Conservation (phyloP, 179 eudicot genomes). For the Camellia oleifera region DNA sequence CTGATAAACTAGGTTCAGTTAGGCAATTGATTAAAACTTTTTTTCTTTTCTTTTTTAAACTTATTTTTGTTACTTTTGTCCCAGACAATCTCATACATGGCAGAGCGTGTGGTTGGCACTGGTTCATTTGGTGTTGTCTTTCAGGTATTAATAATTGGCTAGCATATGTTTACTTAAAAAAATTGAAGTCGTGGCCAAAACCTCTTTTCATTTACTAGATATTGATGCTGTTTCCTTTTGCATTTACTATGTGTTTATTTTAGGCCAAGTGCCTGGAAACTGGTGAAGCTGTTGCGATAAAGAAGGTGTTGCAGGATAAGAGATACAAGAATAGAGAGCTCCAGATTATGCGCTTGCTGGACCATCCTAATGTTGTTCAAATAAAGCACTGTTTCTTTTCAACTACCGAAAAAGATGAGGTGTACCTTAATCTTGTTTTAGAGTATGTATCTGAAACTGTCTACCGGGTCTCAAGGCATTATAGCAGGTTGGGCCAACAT, state of each 20-base stretch:
- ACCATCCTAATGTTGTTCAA: conserved; percentile 77
- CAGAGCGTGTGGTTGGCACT: conserved; percentile 94
- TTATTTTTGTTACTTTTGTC: conserved; percentile 8
- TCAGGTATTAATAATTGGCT: conserved; percentile 50
- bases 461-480: conserved; percentile 66
- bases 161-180: not conserved
- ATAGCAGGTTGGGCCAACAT: conserved; percentile 56
- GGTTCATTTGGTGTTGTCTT: conserved; percentile 95
- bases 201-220: not conserved
- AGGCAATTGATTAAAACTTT: conserved; percentile 1
- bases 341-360: conserved; percentile 76
- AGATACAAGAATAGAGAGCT: conserved; percentile 95
- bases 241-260: not conserved
- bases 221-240: conserved; percentile 9
- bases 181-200: not conserved
- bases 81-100: conserved; percentile 86
- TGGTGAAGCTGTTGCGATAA: conserved; percentile 88
- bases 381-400: conserved; percentile 80
- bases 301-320: conserved; percentile 90
- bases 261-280: conserved; percentile 91
- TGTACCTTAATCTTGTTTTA: conserved; percentile 80
- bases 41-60: conserved; percentile 10
- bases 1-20: too few relatives aligned
- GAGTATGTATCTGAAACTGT: conserved; percentile 87
- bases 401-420: conserved; percentile 84